A percentile compares a stretch with the other conserved stretches of the same genome.
phyloP scores from a whole-genome alignment of 345 rosid genomes.

The Brassica rapa region DNA sequence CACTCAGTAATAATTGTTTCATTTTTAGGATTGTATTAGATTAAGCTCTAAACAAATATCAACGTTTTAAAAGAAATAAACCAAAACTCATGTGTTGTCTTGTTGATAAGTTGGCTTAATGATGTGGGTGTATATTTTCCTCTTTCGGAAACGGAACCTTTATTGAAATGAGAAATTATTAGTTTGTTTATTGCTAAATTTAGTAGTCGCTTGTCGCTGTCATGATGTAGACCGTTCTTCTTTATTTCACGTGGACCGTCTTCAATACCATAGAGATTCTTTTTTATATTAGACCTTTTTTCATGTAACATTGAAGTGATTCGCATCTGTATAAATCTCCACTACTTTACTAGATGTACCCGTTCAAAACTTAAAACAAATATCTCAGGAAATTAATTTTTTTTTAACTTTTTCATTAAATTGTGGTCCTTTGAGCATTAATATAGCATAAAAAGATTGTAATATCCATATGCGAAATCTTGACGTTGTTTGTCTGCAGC shows the following conservation, averaged over 20 bases:
- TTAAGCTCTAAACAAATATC: background rate
- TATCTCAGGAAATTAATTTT: no score
- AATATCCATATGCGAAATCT: background rate
- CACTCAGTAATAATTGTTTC: background rate
- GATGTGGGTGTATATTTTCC: conserved; percentile 25
- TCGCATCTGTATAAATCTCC: background rate
- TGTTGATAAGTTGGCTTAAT: conserved; percentile 9
- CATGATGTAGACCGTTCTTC: conserved; percentile 40
- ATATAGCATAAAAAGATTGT: no score
- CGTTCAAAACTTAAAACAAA: background rate
- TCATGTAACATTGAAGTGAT: background rate
- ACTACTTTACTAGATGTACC: background rate
- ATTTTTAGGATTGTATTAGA: background rate
- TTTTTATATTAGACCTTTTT: background rate
- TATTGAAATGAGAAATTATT: conserved; percentile 31
- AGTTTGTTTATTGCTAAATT: conserved; percentile 31
- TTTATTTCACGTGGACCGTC: conserved; percentile 38
- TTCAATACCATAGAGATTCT: background rate
- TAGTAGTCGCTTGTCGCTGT: conserved; percentile 32
- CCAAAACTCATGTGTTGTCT: background rate
- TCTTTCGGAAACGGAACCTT: conserved; percentile 32
- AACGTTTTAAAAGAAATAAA: background rate
- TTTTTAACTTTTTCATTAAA: no score
- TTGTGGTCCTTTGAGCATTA: no score
- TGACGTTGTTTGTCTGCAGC: conserved; percentile 26